phyloP scores from a whole-genome alignment of 1,139 yeast genomes.

The Kodamaea derodonti region DNA sequence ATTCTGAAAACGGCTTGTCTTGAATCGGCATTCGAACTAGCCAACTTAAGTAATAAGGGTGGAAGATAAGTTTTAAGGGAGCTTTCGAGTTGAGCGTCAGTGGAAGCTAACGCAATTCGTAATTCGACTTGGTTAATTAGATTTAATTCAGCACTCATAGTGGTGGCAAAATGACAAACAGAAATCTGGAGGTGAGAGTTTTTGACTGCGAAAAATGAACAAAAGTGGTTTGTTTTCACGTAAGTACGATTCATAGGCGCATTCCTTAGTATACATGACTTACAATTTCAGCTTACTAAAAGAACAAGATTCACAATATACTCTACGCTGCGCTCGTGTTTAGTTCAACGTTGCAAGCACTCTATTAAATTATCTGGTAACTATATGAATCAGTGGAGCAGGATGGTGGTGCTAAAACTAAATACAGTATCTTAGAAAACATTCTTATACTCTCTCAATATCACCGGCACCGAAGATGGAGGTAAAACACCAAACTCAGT shows the following conservation, averaged over 20 bases:
- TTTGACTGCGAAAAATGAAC: too few relatives aligned
- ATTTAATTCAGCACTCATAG: slow-evolving; percentile 51
- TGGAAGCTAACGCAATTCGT: slow-evolving; percentile 71
- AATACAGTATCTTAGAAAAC: slow-evolving; percentile 4
- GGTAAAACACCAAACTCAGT: slow-evolving; percentile 97
- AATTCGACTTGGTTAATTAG: slow-evolving; percentile 77
- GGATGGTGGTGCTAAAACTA: background rate
- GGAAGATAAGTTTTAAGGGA: slow-evolving; percentile 62
- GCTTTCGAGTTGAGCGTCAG: slow-evolving; percentile 60
- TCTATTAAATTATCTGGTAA: too few relatives aligned
- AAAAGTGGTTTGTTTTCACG: too few relatives aligned
- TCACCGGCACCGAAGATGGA: slow-evolving; percentile 95
- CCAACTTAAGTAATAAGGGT: slow-evolving; percentile 74
- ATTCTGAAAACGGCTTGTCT: slow-evolving; percentile 65
- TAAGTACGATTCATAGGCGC: too few relatives aligned
- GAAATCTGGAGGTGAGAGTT: too few relatives aligned
- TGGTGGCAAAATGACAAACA: background rate
- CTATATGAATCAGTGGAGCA: background rate
- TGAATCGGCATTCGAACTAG: slow-evolving; percentile 68
- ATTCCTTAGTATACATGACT: too few relatives aligned
- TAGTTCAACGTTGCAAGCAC: too few relatives aligned
- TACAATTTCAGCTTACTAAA: too few relatives aligned
- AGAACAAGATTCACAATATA: too few relatives aligned
- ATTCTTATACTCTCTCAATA: slow-evolving; percentile 83
- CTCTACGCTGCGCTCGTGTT: too few relatives aligned